Base-by-base conservation (phyloP, 139 green algal genomes). In the Chlamydomonas sp. region DNA sequence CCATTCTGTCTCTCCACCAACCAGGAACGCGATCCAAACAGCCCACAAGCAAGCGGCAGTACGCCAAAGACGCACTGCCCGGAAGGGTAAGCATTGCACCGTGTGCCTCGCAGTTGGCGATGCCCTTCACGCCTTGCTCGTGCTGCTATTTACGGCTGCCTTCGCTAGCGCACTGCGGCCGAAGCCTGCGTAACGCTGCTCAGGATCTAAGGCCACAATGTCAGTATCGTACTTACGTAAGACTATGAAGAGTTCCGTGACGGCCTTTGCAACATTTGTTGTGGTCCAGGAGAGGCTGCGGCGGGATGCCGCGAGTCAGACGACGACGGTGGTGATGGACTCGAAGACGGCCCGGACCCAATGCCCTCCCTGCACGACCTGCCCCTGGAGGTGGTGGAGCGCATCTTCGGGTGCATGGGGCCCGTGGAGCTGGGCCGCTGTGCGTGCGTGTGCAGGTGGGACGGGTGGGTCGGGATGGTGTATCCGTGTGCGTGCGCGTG, bases 401-500 rank as follows among this genome's bases (percentile, higher is more conserved):
- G 49, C 16, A 78, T 89, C 5, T 77, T 89, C 7, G n/a, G 8
- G 0, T 57, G 77, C 20, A 49, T 89, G 69, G 85, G 71, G n/a
- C 85, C 85, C 1, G 49, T 85, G 31, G 71, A 84, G 69, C 78
- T 84, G 68, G 68, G 31, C 31, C 78, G 78, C 15, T 83, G 77
- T 61, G 62, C 61, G 2, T 89, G 85, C 78, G 78, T 85, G n/a
- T 64, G 31, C 85, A 89, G 85, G 85, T 89, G 60, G 2, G 84
- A 61, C 75, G 12, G 4, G 74, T 79, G n/a, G 74, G 4, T 63
- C n/a, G n/a, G n/a, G n/a, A n/a, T n/a, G n/a, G n/a, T n/a, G n/a
- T n/a, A n/a, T n/a, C n/a, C n/a, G n/a, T 83, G 77, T 61, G 62
- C 61, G 2, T 89, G 85, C 78, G 78, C 82, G n/a, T 64, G 31